Base-by-base conservation (phyloP, 331 rosid genomes). In the Pyracantha coccinea region DNA sequence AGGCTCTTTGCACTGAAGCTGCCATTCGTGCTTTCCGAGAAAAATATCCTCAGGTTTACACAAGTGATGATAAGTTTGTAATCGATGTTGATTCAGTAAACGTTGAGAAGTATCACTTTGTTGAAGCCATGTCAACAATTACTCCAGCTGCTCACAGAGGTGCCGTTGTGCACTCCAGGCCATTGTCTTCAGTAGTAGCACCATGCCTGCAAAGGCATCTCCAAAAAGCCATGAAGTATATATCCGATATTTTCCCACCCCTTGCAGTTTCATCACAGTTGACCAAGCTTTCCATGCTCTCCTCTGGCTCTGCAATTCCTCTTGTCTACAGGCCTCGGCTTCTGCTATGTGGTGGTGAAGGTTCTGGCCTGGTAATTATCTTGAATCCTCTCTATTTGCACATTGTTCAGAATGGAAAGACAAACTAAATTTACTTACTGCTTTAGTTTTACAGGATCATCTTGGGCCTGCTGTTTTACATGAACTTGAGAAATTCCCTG, bases 111-210 rank as follows among this genome's bases (percentile, higher is more conserved):
- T 80, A 82, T 83, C 99, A 95, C 78, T 95, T 95, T 80, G 74
- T 92, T 84, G 97, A 92, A 71, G 99, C 99, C 57, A 95, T 95
- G 99, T 90, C 97, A 71, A 86, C 97, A 29, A 95, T 95, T 78
- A 95, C 99, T 61, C 99, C 97, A 77, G 99, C 99, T 70, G 99
- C 99, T 77, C 99, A 95, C 78, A 85, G 99, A 80, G 97, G 99
- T 32, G 90, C 97, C 66, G 82, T 88, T 75, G 99, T 95, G 72
- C 93, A 92, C 77, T 90, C 99, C 61, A 91, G 97, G 76, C 97
- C 99, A 12, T 80, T 95, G 84, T 90, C 99, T 60, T 87, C 84
- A 11, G 99, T 92, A 67, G 97, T 95, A 85, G 89, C 86, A 35
- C 96, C 99, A 41, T 95, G 97, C 79, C 83, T 95, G 71, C 89